Base-by-base conservation (phyloP, 2,329 filamentous ascomycete genomes). In the Epichloe coenophiala region DNA sequence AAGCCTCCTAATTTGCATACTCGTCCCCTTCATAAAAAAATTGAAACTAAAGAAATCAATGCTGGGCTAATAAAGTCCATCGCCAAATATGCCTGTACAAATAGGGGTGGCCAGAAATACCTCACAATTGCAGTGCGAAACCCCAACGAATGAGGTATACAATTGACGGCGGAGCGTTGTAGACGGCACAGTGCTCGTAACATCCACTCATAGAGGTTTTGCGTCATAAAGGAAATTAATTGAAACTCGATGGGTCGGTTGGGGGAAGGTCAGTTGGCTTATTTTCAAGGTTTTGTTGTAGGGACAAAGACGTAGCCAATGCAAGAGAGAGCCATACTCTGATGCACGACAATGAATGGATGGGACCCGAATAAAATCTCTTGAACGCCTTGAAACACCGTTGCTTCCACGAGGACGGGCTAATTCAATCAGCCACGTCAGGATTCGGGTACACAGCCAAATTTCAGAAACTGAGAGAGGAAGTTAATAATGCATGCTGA, bases 71-170 rank as follows among this genome's bases (percentile, higher is more conserved):
- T 43, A 51, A 58, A 51, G 53, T 54, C 56, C 48, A 53, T 56
- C 53, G 59, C 60, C 61, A 60, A 59, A 60, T 62, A 63, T 67
- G 65, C 62, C 61, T 60, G 57, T 66, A 60, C 59, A 65, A 45
- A 38, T 35, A 63, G 59, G 56, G 54, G 38, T 46, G 19, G 23
- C 19, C 48, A 19, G 3, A 44, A 33, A 31, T 37, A 27, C 19
- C 33, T 49, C 41, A n/a, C 17, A 6, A 44, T 37, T 23, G 36
- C 45, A 38, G 21, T 46, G 45, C 35, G 35, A 9, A 45, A 19
- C 12, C 39, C 39, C 35, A 13, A 27, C 31, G 5, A 27, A 33
- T 21, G 17, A 37, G 7, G 8, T 27, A 15, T 17, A 42, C 15
- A 9, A 8, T 17, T 17, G 19, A 5, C n/a, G 23, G 39, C 5